Percentiles rank a stretch among this genome's conserved stretches.
Evolutionary conservation across 2,329 filamentous ascomycete genomes (phyloP).

Genomic region (Alternaria postmessia): DNA sequence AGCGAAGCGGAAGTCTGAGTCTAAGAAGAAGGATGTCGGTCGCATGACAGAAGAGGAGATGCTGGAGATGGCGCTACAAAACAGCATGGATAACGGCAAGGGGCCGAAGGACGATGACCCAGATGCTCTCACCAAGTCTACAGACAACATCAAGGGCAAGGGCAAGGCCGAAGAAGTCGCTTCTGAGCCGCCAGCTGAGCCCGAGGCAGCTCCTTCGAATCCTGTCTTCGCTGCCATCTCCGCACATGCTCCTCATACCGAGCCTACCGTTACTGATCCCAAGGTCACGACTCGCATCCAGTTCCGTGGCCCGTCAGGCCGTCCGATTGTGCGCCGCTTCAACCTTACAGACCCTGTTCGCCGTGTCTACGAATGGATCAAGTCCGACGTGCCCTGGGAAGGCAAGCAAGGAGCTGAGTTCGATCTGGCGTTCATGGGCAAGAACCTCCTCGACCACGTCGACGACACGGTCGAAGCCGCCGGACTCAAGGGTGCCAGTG

Average conservation of each 20-base stretch:
- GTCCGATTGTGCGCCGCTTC: constrained; percentile 87
- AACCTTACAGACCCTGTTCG: constrained; percentile 76
- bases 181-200: constrained; percentile 22
- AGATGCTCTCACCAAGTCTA: constrained; percentile 81
- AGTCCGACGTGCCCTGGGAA: constrained; percentile 79
- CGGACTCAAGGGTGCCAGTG: constrained; percentile 88
- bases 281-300: constrained; percentile 86
- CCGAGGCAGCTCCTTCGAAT: constrained; percentile 31
- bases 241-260: constrained; percentile 74
- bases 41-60: constrained; percentile 97
- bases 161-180: constrained; percentile 33
- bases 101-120: constrained; percentile 75
- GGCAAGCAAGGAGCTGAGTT: constrained; percentile 81
- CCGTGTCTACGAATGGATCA: constrained; percentile 95
- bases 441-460: constrained; percentile 80
- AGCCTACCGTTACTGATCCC: constrained; percentile 73
- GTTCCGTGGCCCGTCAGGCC: constrained; percentile 76
- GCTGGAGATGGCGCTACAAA: constrained; percentile 90
- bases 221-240: constrained; percentile 75
- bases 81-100: constrained; percentile 73
- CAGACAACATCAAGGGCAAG: constrained; percentile 64
- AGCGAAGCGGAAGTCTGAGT: constrained; percentile 76
- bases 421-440: constrained; percentile 87
- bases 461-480: constrained; percentile 79
- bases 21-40: constrained; percentile 76